A percentile compares a stretch with the other conserved stretches of the same genome.
Evolutionary conservation across 257 asterid genomes (phyloP).

Genomic region (Paraleonurus japonicus): DNA sequence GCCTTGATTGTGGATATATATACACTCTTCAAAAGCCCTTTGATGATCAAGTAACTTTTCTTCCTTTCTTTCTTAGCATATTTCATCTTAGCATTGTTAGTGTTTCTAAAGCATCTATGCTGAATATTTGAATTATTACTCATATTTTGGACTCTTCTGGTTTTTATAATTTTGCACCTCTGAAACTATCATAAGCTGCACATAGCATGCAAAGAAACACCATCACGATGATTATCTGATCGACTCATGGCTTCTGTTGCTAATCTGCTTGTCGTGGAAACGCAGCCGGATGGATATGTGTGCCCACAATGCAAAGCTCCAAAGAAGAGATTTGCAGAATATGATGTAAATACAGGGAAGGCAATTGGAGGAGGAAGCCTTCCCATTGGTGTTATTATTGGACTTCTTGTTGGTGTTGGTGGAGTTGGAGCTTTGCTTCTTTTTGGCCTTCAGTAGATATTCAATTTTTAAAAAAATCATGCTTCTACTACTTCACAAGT

Average conservation of each 20-base stretch:
- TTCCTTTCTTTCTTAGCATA: neutral
- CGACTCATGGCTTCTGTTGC: neutral
- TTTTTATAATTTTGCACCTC: no score
- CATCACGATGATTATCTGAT: neutral
- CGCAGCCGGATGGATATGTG: conserved; percentile 77
- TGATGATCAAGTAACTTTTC: conserved; percentile 74
- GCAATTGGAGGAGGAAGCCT: conserved; percentile 90
- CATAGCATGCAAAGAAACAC: neutral
- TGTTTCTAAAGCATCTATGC: neutral
- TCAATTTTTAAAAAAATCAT: neutral
- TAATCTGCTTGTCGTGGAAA: neutral
- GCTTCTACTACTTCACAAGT: neutral
- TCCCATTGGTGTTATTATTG: conserved; percentile 85
- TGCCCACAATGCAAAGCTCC: conserved; percentile 98
- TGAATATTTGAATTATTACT: neutral
- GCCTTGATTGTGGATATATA: conserved; percentile 96
- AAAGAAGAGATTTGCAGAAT: conserved; percentile 88
- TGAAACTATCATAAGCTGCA: no score
- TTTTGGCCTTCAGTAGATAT: conserved; percentile 74
- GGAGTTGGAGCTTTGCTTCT: conserved; percentile 88
- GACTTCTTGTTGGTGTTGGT: conserved; percentile 75
- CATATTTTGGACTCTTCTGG: no score
- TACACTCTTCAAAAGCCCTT: conserved; percentile 78
- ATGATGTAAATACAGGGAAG: conserved; percentile 82
- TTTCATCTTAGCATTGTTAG: neutral